phyloP scores from a whole-genome alignment of 331 rosid genomes.

The Pyrus hybrid region DNA sequence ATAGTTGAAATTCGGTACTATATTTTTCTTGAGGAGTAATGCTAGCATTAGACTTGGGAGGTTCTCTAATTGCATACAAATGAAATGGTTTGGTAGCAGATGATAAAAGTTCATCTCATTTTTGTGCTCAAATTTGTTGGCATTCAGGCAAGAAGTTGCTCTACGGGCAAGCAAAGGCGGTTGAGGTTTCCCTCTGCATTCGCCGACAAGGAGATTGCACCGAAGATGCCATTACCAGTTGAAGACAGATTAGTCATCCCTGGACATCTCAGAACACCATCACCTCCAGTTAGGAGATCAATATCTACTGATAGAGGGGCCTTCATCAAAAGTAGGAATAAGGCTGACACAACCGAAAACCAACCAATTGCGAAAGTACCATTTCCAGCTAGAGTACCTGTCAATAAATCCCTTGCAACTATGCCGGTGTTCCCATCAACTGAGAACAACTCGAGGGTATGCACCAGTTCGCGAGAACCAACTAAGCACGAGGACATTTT shows the following conservation, averaged over 20 bases:
- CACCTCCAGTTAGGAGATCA: slow-evolving; percentile 90
- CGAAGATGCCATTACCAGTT: slow-evolving; percentile 43
- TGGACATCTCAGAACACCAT: slow-evolving; percentile 71
- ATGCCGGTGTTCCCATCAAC: slow-evolving; percentile 28
- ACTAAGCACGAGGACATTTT: slow-evolving; percentile 42
- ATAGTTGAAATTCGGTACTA: background rate
- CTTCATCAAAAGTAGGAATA: slow-evolving; percentile 46
- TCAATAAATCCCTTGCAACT: slow-evolving; percentile 43
- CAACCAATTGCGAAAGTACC: slow-evolving; percentile 57
- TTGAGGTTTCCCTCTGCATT: slow-evolving; percentile 67
- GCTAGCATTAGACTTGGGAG: background rate
- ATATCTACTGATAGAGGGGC: slow-evolving; percentile 86
- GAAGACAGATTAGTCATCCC: slow-evolving; percentile 55
- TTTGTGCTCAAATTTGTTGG: background rate
- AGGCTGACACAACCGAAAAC: slow-evolving; percentile 51
- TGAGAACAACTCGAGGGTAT: slow-evolving; percentile 30
- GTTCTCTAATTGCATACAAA: background rate
- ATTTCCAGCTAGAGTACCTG: slow-evolving; percentile 71
- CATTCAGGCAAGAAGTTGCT: slow-evolving; percentile 80
- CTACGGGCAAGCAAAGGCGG: slow-evolving; percentile 95
- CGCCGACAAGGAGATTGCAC: slow-evolving; percentile 54
- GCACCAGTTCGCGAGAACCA: slow-evolving; percentile 29
- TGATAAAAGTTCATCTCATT: background rate
- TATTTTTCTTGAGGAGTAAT: background rate
- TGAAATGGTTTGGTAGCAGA: background rate